Evolutionary conservation across 768 basidiomycete species (phyloP), one percentile per base, ranked within the genome.

Genomic region (Cystobasidium onofrii): DNA sequence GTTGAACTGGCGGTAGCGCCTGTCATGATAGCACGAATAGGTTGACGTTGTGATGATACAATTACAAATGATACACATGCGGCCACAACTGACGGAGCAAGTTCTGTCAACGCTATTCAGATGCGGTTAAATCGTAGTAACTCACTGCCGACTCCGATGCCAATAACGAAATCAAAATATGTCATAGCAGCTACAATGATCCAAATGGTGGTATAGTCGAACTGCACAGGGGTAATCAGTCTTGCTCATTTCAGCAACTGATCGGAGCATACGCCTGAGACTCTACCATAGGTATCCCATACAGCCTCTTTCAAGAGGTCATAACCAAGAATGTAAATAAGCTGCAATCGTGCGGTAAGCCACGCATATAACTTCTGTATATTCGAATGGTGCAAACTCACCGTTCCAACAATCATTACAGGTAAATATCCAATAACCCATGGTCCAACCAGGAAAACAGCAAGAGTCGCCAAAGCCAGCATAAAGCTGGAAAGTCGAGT

Each of bases 291-390:
- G 12, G 94, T 94, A 82, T 99, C 95, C 94, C 94, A 98, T 10
- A 97, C 80, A 0, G 96, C 94, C 77, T 97, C 95, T 78, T 94
- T 95, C 46, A 92, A 87, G 44, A 99, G 87, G 76, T 98, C 95
- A 64, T 97, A 86, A 0, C 94, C 96, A 39, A 98, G 85, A 10
- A 96, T 92, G 76, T 92, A 94, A 75, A 98, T 97, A 70, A 99
- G 84, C 1, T 78, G 43, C 41, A 67, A 15, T 7, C 50, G 10
- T 12, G 1, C 18, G 4, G 15, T 25, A 9, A 23, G 41, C 36
- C 2, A n/a, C 13, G 7, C 39, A 23, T 9, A 12, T 17, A 2
- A 50, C 4, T 6, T 67, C 1, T 50, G 43, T 36, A 12, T 7
- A 46, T 4, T 25, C 1, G 20, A 6, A 10, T 41, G 4, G 23